Conservation (phyloP, 2,329 filamentous ascomycete species). For the Curvularia hawaiiensis region DNA sequence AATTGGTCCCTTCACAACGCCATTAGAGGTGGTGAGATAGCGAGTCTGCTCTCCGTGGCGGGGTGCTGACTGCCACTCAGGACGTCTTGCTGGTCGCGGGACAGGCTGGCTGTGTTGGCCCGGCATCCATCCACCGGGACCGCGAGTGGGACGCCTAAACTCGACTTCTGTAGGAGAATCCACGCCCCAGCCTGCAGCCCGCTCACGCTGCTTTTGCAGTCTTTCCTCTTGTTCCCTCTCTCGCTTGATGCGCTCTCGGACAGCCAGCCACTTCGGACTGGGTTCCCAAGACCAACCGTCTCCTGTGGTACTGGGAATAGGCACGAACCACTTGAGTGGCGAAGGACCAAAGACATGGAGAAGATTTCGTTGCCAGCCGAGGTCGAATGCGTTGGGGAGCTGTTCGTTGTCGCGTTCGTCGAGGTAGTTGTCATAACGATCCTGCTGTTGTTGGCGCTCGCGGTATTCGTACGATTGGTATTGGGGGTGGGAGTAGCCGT, state of each 20-base stretch:
- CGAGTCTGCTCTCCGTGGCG: conserved; percentile 35
- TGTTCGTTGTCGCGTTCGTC: conserved; percentile 88
- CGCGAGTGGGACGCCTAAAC: conserved; percentile 37
- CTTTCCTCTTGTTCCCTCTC: conserved; percentile 46
- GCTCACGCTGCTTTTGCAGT: conserved; percentile 67
- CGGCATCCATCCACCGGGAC: conserved; percentile 38
- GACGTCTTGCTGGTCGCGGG: conserved; percentile 35
- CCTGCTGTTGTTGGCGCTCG: conserved; percentile 68
- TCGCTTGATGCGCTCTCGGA: conserved; percentile 64
- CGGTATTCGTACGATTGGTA: conserved; percentile 53
- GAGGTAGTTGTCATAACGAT: conserved; percentile 79
- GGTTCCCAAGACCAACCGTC: conserved; percentile 96
- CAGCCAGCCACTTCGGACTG: conserved; percentile 76
- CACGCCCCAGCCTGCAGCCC: conserved; percentile 69
- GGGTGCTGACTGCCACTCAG: conserved; percentile 38
- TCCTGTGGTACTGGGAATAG: conserved; percentile 82
- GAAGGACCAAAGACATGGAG: conserved; percentile 78
- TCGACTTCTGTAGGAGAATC: conserved; percentile 47
- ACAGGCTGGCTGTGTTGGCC: conserved; percentile 34
- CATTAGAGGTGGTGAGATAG: conserved; percentile 44
- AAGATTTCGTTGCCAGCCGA: conserved; percentile 82
- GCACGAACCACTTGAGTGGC: conserved; percentile 76
- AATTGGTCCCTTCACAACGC: conserved; percentile 38
- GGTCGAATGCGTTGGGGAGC: conserved; percentile 91
- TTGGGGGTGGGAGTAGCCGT: conserved; percentile 53